Conservation (phyloP, 495 filamentous ascomycete genomes). For the Trichoderma parareesei region DNA sequence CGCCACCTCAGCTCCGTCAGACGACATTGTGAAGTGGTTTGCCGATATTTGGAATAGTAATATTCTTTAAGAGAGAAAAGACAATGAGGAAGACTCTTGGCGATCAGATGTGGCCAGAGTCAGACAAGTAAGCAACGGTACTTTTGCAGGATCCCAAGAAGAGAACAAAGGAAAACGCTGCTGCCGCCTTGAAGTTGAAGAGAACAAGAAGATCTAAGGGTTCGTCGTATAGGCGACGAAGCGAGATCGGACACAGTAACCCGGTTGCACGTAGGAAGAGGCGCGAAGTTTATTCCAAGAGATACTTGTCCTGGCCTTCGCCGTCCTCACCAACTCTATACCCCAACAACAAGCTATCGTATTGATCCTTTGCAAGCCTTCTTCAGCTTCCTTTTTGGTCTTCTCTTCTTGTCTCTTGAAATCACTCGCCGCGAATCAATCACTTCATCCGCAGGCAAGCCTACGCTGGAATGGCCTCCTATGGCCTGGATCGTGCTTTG, state of each 20-base stretch:
- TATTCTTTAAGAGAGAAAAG: neutral
- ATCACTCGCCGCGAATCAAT: neutral
- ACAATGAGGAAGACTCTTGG: neutral
- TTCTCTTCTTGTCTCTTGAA: too few species aligned
- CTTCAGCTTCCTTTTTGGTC: neutral
- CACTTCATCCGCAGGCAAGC: slow-evolving; percentile 6
- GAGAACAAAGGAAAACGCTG: slow-evolving; percentile 1
- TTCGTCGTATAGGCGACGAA: neutral
- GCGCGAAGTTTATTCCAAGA: slow-evolving; percentile 8
- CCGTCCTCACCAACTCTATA: slow-evolving; percentile 1
- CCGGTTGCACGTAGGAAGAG: neutral
- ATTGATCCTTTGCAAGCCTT: slow-evolving; percentile 5
- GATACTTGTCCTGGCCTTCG: slow-evolving; percentile 2
- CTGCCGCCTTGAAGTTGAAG: neutral
- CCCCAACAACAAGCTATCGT: slow-evolving; percentile 2
- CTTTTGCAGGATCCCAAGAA: neutral
- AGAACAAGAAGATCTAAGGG: neutral
- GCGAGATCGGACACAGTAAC: neutral
- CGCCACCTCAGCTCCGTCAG: slow-evolving; percentile 73
- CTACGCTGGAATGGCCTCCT: slow-evolving; percentile 4
- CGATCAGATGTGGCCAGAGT: neutral
- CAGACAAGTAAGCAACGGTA: neutral
- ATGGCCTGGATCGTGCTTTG: neutral
- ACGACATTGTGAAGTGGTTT: slow-evolving; percentile 50
- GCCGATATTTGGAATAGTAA: neutral